phyloP scores from a whole-genome alignment of 2,329 filamentous ascomycete species.

The Thielaviopsis ethacetica region DNA sequence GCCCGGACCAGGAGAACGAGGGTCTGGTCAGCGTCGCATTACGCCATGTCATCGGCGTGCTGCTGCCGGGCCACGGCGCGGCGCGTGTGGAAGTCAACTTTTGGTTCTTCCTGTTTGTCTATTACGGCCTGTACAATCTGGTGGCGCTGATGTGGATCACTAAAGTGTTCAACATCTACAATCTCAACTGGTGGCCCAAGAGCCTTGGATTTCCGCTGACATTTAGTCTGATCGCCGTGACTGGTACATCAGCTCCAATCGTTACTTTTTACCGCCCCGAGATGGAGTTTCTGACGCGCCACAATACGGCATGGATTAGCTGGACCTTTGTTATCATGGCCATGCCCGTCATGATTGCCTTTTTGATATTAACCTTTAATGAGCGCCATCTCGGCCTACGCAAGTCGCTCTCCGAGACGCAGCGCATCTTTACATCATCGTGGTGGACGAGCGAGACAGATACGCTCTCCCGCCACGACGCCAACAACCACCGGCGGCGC shows the following conservation, averaged over 20 bases:
- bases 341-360: constrained; percentile 49
- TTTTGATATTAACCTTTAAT: constrained; percentile 45
- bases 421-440: constrained; percentile 48
- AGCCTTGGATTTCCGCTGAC: constrained; percentile 49
- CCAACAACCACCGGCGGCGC: constrained; percentile 21
- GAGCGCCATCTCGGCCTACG: constrained; percentile 46
- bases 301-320: constrained; percentile 53
- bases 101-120: constrained; percentile 56
- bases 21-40: constrained; percentile 10
- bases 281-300: constrained; percentile 35
- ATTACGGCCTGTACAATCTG: constrained; percentile 53
- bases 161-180: constrained; percentile 56
- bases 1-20: constrained; percentile 16
- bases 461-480: constrained; percentile 26
- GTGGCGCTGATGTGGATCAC: constrained; percentile 55
- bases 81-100: constrained; percentile 50
- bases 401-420: constrained; percentile 46
- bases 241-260: constrained; percentile 44
- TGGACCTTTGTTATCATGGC: constrained; percentile 58
- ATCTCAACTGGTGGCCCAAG: constrained; percentile 54
- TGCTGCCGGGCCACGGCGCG: constrained; percentile 43
- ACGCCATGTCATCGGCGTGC: constrained; percentile 14
- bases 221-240: constrained; percentile 40
- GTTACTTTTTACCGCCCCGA: constrained; percentile 40
- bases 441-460: constrained; percentile 48